Base-by-base conservation (phyloP, 345 rosid genomes). In the Gossypium sturtianum region DNA sequence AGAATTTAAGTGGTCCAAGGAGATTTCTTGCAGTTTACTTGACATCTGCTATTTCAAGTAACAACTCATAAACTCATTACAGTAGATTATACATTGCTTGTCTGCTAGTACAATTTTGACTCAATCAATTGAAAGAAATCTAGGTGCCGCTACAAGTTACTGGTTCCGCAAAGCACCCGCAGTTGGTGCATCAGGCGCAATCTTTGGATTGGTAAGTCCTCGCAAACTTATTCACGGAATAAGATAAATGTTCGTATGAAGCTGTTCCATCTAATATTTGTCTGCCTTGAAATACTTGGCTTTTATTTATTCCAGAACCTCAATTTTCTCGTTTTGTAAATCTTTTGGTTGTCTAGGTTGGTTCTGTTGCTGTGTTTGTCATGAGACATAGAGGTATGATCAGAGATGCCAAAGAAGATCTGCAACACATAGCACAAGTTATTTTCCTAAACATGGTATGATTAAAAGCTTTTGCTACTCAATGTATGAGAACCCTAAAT, bases 101-200 rank as follows among this genome's bases (percentile, higher is more conserved):
- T 76, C 67, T 12, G 25, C 38, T 70, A 53, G 63, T 78, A 59
- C 47, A 4, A 57, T 69, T 79, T 85, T 79, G 74, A 84, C 84
- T 75, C 48, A 51, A 7, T 78, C 81, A 34, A 7, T 34, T 34
- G 41, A 13, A 81, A 78, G 85, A 75, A 76, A 82, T 81, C 53
- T 83, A 92, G 98, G 97, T 89, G 88, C 97, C 27, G 84, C 91
- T 27, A 82, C 83, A 79, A 94, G 97, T 82, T 94, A 89, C 74
- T 79, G 81, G 82, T 82, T 92, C 68, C 82, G 86, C 85, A 88
- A 87, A 80, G 76, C 83, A 7, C 92, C 98, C 54, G 86, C 97
- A 16, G 92, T 92, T 71, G 98, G 98, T 76, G 97, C 98, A 58
- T 94, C 98, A 0, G 97, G 98, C 69, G 97, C 97, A 60, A 89